Evolutionary conservation across 352 stramenopile genomes (phyloP), one percentile per base, ranked within the genome.

Genomic region (Globisporangium canariense): DNA sequence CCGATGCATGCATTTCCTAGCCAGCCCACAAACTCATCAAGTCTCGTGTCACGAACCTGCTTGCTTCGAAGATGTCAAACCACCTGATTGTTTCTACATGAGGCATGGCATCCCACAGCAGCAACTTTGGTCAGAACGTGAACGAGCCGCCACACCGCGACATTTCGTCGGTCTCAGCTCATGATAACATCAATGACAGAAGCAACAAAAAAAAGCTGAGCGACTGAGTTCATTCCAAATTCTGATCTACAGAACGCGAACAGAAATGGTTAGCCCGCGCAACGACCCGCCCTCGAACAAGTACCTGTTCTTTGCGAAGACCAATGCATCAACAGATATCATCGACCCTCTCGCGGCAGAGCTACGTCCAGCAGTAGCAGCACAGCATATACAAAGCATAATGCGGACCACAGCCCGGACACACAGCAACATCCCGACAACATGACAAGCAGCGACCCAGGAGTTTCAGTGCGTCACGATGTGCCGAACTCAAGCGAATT

Each of bases 401-500:
- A 40, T 22, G 56, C 36, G 34, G 22, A 62, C 25, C 20, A 52
- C 41, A 65, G 22, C 38, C 51, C 51, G 34, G 18, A 36, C 13
- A 60, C 30, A 28, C 20, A 53, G 10, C 40, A 49, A 49, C 8
- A 28, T 43, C 30, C 51, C 51, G 18, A 14, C 28, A 28, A 22
- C 30, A 58, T 43, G 18, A 22, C 43, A 43, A 43, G 36, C 30
- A 58, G 30, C 18, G 30, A 25, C 34, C 34, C 54, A 46, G 13
- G 40, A 14, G 3, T 20, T 14, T 43, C 30, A 41, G 9, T 40
- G 28, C 18, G 30, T 30, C 51, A 16, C 30, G 34, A 18, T 43
- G 36, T 14, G 16, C 51, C 20, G 51, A 3, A 13, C 20, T 58
- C 60, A 90, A 62, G 65, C 78, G 49, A 93, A 83, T 14, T 83